Evolutionary conservation across 345 rosid species (phyloP).

Genomic region (Salix arbutifolia): DNA sequence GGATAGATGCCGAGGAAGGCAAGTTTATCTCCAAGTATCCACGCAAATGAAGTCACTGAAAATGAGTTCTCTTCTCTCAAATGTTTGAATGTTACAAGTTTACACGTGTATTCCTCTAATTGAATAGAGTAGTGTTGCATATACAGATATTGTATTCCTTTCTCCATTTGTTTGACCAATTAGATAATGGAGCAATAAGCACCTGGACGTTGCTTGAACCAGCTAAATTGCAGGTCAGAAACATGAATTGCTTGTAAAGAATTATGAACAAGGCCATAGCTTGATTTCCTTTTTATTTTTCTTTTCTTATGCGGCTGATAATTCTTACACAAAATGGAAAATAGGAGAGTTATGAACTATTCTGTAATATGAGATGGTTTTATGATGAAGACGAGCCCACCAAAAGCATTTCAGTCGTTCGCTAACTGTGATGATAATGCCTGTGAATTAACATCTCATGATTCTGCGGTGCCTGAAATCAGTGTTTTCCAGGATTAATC

Average conservation of each 20-base stretch:
- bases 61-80: neutral
- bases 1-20: neutral
- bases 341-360: conserved; percentile 31
- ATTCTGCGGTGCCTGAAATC: neutral
- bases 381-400: conserved; percentile 21
- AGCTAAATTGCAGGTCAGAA: conserved; percentile 1
- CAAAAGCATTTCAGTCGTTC: conserved; percentile 2
- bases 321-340: conserved; percentile 25
- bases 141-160: neutral
- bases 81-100: neutral
- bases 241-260: neutral
- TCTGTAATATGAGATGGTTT: conserved; percentile 17
- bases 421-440: too few species aligned
- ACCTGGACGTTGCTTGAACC: conserved; percentile 3
- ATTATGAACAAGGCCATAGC: neutral
- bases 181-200: neutral
- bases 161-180: neutral
- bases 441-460: neutral
- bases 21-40: neutral
- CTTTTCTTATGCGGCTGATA: neutral
- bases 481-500: neutral
- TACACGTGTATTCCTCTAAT: neutral
- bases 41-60: neutral
- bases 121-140: neutral
- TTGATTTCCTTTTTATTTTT: conserved; percentile 8